Evolutionary conservation across 208 protist species (phyloP).

Genomic region (Leishmania amazonensis): DNA sequence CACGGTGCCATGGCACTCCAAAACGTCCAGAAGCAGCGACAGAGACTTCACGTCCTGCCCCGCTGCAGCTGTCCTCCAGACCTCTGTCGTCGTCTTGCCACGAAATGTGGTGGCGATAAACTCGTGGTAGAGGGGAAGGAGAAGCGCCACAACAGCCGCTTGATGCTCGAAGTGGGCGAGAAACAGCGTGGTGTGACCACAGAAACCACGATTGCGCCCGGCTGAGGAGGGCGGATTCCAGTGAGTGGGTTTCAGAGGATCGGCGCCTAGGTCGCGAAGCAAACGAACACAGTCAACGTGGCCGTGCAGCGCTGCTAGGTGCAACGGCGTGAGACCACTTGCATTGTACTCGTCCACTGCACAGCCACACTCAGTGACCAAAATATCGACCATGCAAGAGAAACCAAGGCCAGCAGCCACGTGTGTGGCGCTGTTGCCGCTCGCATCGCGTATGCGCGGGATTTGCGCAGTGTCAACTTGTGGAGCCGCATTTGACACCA

Average conservation of each 20-base stretch:
- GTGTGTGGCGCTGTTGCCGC: constrained; percentile 51
- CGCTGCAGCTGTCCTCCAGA: constrained; percentile 12
- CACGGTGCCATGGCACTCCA: constrained; percentile 29
- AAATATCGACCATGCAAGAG: constrained; percentile 23
- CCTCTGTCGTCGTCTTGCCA: constrained; percentile 7
- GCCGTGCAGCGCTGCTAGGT: constrained; percentile 46
- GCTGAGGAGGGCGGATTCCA: neutral
- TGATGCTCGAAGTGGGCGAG: constrained; percentile 55
- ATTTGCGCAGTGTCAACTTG: constrained; percentile 37
- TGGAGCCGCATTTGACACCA: constrained; percentile 29
- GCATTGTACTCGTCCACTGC: constrained; percentile 40
- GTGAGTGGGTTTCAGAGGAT: constrained; percentile 23
- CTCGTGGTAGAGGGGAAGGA: constrained; percentile 14
- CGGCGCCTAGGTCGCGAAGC: constrained; percentile 35
- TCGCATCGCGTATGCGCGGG: constrained; percentile 24
- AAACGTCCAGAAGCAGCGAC: constrained; percentile 43
- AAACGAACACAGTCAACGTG: constrained; percentile 38
- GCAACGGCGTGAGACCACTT: constrained; percentile 46
- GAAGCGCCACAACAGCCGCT: constrained; percentile 12
- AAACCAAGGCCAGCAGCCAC: constrained; percentile 46
- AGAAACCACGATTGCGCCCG: constrained; percentile 7
- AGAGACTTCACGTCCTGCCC: constrained; percentile 24
- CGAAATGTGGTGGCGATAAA: constrained; percentile 5
- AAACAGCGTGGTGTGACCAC: constrained; percentile 41
- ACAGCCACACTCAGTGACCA: constrained; percentile 45